Evolutionary conservation across 495 filamentous ascomycete genomes (phyloP), one percentile per base, ranked within the genome.

Genomic region (Niebla homalea): DNA sequence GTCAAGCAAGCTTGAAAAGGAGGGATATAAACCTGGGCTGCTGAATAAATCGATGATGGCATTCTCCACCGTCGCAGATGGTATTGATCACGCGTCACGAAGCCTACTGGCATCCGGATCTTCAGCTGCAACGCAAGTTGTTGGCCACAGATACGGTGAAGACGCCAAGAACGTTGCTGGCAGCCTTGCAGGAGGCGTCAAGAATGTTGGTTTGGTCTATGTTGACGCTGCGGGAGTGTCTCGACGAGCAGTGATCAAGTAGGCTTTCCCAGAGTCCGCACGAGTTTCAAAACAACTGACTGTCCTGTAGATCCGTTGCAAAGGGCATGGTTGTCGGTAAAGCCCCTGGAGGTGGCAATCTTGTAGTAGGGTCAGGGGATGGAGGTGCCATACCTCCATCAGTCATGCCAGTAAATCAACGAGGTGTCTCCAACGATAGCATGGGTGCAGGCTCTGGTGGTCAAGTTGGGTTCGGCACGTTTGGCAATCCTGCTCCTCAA

Each of bases 141-240:
- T 96, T 7, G 71, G 76, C 5, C 90, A 98, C 66, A 78, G 71
- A 49, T 98, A 87, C 64, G 92, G 92, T 8, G 59, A 74, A 5
- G 87, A 97, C 65, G 92, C 92, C 2, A 84, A 86, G 48, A 70
- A 75, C 4, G 69, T 97, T 4, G 78, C 87, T 4, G 67, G 72
- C 43, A 72, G 81, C 41, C 58, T 98, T 43, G 85, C 85, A 0
- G 84, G 89, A 3, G 88, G 88, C 5, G 81, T 94, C 56, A 93
- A 85, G 70, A 97, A 97, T 57, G 93, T 97, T 38, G 90, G 89
- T 4, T 70, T 98, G 36, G 92, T 98, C n/a, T 98, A 98, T 60
- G 90, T 98, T 37, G 92, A 98, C 60, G 93, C 89, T 6, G 80
- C 87, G 0, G 92, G 92, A 4, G 93, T 98, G 4, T 89, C 83